A percentile compares a stretch with the other conserved stretches of the same genome.
Conservation (phyloP, 1,139 yeast species). For the Sugiyamaella xylanicola region DNA sequence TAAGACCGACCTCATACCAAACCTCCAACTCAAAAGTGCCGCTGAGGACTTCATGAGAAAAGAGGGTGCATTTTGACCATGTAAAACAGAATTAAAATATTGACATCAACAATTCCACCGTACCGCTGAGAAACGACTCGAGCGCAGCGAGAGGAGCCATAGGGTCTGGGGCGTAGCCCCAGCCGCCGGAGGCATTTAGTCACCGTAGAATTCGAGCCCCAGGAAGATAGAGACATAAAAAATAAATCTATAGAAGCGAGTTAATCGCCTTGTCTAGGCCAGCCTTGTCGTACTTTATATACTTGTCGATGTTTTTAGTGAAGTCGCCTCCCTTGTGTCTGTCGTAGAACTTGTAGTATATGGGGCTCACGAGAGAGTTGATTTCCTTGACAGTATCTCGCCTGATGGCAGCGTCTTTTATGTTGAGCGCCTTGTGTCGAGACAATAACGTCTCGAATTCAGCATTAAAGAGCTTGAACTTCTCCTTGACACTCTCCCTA, state of each 20-base stretch:
- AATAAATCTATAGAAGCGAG: not conserved
- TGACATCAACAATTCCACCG: too few relatives aligned
- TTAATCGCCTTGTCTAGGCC: conserved; percentile 28
- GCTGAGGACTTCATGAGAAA: conserved; percentile 38
- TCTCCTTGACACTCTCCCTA: conserved; percentile 80
- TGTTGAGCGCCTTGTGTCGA: conserved; percentile 62
- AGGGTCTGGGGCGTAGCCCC: too few relatives aligned
- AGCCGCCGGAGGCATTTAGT: too few relatives aligned
- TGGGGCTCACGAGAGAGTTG: conserved; percentile 63
- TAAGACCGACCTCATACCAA: conserved; percentile 49
- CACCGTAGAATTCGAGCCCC: too few relatives aligned
- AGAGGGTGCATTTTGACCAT: conserved; percentile 25
- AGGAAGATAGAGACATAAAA: not conserved
- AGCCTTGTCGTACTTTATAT: conserved; percentile 66
- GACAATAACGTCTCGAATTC: conserved; percentile 76
- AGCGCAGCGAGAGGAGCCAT: too few relatives aligned
- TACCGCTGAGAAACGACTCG: too few relatives aligned
- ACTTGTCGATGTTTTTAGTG: conserved; percentile 70
- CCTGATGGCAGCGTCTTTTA: conserved; percentile 67
- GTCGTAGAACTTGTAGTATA: conserved; percentile 82
- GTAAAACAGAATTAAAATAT: not conserved
- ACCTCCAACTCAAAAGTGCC: conserved; percentile 49
- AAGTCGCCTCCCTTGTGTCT: conserved; percentile 71
- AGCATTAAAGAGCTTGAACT: conserved; percentile 76
- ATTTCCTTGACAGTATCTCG: conserved; percentile 66